Conservation (phyloP, 2,329 filamentous ascomycete genomes). For the Aspergillus aculeatinus region DNA sequence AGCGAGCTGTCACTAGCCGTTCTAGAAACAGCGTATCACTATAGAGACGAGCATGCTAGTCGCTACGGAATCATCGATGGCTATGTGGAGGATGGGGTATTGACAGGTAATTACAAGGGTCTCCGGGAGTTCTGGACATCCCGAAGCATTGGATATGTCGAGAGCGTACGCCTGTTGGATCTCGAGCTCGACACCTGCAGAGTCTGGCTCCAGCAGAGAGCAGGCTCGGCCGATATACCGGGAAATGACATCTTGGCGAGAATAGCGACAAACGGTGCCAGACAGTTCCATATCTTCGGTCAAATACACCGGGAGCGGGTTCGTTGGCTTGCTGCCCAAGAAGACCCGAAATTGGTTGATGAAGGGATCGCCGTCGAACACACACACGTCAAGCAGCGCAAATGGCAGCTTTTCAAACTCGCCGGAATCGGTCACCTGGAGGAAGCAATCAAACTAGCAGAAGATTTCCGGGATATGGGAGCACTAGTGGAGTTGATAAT, state of each 20-base stretch:
- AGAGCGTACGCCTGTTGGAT: slow-evolving; percentile 41
- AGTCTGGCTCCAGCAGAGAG: slow-evolving; percentile 37
- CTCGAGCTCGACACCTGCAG: slow-evolving; percentile 43
- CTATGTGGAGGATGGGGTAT: slow-evolving; percentile 63
- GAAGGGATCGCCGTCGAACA: slow-evolving; percentile 50
- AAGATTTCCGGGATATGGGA: slow-evolving; percentile 63
- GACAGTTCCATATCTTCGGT: slow-evolving; percentile 59
- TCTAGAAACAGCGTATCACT: slow-evolving; percentile 64
- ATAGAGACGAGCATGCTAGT: slow-evolving; percentile 67
- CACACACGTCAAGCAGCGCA: slow-evolving; percentile 44
- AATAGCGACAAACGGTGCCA: slow-evolving; percentile 53
- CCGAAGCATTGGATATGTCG: slow-evolving; percentile 41
- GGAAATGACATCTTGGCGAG: slow-evolving; percentile 42
- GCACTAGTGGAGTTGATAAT: slow-evolving; percentile 56
- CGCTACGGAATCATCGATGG: slow-evolving; percentile 73
- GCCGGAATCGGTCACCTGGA: slow-evolving; percentile 55
- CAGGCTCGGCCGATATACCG: slow-evolving; percentile 30
- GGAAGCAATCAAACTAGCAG: slow-evolving; percentile 60
- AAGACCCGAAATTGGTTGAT: slow-evolving; percentile 48
- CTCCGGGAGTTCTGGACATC: slow-evolving; percentile 87
- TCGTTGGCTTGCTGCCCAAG: slow-evolving; percentile 57
- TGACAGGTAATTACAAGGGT: slow-evolving; percentile 63
- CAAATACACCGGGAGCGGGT: slow-evolving; percentile 60
- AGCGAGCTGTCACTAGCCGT: slow-evolving; percentile 69
- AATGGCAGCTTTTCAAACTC: slow-evolving; percentile 49